Percentiles rank a stretch among this genome's conserved stretches.
Evolutionary conservation across 2,329 filamentous ascomycete species (phyloP).

Genomic region (Botryosphaeria dothidea): DNA sequence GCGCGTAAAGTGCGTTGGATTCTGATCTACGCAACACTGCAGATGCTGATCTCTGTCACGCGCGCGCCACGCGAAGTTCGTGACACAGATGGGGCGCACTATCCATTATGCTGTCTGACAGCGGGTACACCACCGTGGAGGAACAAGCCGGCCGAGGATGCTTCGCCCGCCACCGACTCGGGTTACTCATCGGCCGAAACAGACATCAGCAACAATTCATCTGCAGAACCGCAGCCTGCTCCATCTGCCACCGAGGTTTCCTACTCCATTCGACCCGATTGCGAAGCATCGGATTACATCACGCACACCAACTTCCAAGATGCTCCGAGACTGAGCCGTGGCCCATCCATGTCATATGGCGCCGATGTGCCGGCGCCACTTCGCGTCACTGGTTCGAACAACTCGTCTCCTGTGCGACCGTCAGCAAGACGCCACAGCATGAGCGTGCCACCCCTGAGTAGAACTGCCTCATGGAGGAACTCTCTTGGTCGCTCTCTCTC

Average conservation of each 20-base stretch:
- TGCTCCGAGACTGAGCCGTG: conserved; percentile 26
- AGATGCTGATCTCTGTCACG: conserved; percentile 68
- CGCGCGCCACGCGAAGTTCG: conserved; percentile 62
- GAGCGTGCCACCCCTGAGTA: conserved; percentile 22
- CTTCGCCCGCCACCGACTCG: conserved; percentile 6
- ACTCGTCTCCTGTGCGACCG: conserved; percentile 25
- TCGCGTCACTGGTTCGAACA: conserved; percentile 25
- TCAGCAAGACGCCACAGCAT: conserved; percentile 23
- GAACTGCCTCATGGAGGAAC: conserved; percentile 38
- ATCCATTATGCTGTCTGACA: conserved; percentile 57
- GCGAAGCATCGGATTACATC: conserved; percentile 45
- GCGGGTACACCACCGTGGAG: conserved; percentile 43
- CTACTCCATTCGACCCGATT: conserved; percentile 36
- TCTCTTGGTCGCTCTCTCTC: conserved; percentile 33
- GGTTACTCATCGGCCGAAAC: conserved; percentile 19
- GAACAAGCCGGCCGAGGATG: background rate
- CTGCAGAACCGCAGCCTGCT: background rate
- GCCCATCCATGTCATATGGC: conserved; percentile 25
- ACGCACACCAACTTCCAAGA: conserved; percentile 25
- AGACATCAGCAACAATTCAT: background rate
- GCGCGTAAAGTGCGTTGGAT: conserved; percentile 79
- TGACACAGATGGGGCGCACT: conserved; percentile 57
- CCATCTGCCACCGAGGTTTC: background rate
- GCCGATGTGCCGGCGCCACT: conserved; percentile 34
- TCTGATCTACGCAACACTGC: conserved; percentile 70